phyloP scores from a whole-genome alignment of 306 rosid species.

The Purshia tridentata region DNA sequence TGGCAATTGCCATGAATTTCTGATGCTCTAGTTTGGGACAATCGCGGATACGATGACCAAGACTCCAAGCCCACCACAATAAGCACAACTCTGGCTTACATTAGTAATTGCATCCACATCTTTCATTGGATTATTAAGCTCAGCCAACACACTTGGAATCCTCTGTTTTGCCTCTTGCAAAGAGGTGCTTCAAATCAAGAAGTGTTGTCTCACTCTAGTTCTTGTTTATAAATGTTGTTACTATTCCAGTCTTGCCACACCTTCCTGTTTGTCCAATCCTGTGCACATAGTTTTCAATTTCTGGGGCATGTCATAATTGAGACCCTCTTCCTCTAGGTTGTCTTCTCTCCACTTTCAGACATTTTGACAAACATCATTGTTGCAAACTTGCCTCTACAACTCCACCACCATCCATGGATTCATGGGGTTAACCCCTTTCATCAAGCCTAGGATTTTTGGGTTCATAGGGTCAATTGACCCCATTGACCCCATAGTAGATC shows the following conservation, averaged over 20 bases:
- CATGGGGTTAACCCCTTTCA: no score
- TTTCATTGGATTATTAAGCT: constrained; percentile 89
- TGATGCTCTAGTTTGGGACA: constrained; percentile 91
- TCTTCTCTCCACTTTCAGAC: no score
- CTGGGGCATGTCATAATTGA: constrained; percentile 97
- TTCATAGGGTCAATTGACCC: no score
- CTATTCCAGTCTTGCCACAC: constrained; percentile 93
- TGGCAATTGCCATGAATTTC: constrained; percentile 76
- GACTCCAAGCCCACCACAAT: constrained; percentile 97
- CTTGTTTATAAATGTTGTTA: constrained; percentile 88
- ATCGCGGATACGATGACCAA: constrained; percentile 84
- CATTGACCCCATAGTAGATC: no score
- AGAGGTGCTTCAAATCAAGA: constrained; percentile 90
- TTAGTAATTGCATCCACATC: constrained; percentile 62
- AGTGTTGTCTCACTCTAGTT: constrained; percentile 91
- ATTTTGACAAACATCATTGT: no score
- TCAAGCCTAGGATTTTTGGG: no score
- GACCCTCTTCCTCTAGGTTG: no score
- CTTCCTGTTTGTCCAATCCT: constrained; percentile 94
- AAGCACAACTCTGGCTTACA: constrained; percentile 83
- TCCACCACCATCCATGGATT: no score
- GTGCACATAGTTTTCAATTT: constrained; percentile 94
- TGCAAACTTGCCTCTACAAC: no score
- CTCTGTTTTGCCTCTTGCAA: constrained; percentile 97
- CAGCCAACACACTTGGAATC: constrained; percentile 89